These are phyloP conservation scores for Hypsizygus ulmarius DNA, from an alignment of 1,284 basidiomycete genomes.

Conservation along the genomic window DNA sequence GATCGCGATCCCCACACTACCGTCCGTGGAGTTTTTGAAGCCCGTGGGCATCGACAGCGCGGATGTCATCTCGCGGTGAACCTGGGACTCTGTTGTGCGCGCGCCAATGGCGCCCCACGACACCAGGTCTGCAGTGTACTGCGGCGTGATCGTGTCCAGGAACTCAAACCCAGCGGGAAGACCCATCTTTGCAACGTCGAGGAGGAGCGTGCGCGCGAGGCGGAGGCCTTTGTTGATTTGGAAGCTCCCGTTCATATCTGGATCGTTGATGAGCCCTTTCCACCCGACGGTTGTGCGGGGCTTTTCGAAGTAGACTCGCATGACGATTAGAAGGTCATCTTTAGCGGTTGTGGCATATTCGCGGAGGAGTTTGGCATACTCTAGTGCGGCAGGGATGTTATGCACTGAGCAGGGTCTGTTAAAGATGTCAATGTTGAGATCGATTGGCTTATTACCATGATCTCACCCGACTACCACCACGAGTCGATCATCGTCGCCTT, in stretches of 20 bases:
- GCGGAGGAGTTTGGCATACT: constrained; percentile 79
- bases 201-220: constrained; percentile 84
- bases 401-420: constrained; percentile 90
- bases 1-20: constrained; percentile 79
- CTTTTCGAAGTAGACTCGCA: constrained; percentile 98
- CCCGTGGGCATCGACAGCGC: constrained; percentile 90
- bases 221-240: constrained; percentile 96
- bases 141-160: constrained; percentile 85
- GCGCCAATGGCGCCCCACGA: constrained; percentile 98
- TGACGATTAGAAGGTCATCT: constrained; percentile 91
- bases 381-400: constrained; percentile 79
- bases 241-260: constrained; percentile 82
- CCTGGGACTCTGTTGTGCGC: constrained; percentile 94
- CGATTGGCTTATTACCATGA: neutral
- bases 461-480: constrained; percentile 83
- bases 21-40: constrained; percentile 77
- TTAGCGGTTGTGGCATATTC: constrained; percentile 79
- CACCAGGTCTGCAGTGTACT: constrained; percentile 95
- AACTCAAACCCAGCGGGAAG: constrained; percentile 89
- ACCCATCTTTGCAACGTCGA: constrained; percentile 85
- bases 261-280: constrained; percentile 98
- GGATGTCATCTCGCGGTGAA: constrained; percentile 85
- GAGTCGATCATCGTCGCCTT: constrained; percentile 85
- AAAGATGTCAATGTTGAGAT: constrained; percentile 4
- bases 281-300: constrained; percentile 96